These are phyloP conservation scores for Xylaria sp. DNA, from an alignment of 2,329 filamentous ascomycete genomes.

Conservation along the genomic window DNA sequence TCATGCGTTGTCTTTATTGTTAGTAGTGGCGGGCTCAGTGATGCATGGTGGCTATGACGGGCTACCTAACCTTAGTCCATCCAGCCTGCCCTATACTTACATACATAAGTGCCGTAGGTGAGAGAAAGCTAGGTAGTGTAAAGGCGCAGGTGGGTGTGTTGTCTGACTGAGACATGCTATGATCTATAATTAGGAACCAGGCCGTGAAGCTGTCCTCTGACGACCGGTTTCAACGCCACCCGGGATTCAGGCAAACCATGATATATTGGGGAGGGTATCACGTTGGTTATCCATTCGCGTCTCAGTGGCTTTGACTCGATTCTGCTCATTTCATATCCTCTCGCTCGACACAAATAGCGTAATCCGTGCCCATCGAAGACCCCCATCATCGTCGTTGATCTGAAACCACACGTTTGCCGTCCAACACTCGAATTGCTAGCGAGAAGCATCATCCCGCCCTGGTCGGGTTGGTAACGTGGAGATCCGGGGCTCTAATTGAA, in stretches of 20 bases:
- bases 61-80: neutral
- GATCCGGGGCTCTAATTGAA: neutral
- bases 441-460: neutral
- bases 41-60: neutral
- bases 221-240: constrained; percentile 19
- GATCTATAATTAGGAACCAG: constrained; percentile 34
- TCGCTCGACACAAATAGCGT: neutral
- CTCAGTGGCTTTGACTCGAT: neutral
- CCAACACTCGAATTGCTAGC: neutral
- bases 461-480: neutral
- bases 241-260: constrained; percentile 5
- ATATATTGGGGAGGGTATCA: constrained; percentile 3
- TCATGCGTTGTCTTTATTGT: constrained; percentile 26
- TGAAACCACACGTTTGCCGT: constrained; percentile 7
- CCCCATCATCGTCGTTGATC: neutral
- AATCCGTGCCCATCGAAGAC: neutral
- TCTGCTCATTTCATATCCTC: neutral
- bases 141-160: constrained; percentile 1
- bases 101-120: neutral
- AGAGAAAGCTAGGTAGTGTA: neutral
- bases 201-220: constrained; percentile 20
- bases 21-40: neutral
- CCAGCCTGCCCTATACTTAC: no score
- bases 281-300: constrained; percentile 6
- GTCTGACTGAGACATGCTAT: constrained; percentile 32